Evolutionary conservation across 495 filamentous ascomycete species (phyloP), one percentile per base, ranked within the genome.

Genomic region (Trichocladium uniseriatum): DNA sequence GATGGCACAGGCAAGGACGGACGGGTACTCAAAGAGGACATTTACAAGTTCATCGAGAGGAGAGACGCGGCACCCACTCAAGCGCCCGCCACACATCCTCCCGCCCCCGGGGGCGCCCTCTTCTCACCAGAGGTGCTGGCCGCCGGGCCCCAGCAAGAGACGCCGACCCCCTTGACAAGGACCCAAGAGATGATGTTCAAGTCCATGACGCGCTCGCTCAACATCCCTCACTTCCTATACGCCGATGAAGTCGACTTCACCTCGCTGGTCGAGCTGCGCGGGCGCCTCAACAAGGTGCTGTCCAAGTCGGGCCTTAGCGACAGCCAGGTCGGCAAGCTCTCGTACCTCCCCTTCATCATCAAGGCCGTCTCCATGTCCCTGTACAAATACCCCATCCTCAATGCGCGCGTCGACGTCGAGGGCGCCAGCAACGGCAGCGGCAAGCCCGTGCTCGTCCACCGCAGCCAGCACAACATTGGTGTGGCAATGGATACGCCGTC

Each of bases 111-210:
- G 36, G 58, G 39, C 49, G 35, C 49, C 15, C 45, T 47, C 39
- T 48, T 46, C 1, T 51, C 54, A 15, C 50, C 58, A 14, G 31
- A 22, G n/a, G 42, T 37, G 41, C 29, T 55, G 11, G 19, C 60
- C 21, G 53, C 61, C 6, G 62, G 59, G 11, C 65, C 65, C 18
- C 84, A 88, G 58, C 69, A 72, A 28, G 94, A 97, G 58, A 79
- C 78, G 2, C 64, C 68, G 1, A 67, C 80, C 21, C 69, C 77
- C 45, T 69, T 99, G 16, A 86, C 87, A 4, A 80, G 79, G 21
- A 85, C 87, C 22, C 92, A 97, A 69, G 71, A 76, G 16, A 82
- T 87, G 60, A 99, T 99, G 94, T 96, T 95, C 79, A 95, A 92
- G 66, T 79, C 80, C n/a, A 99, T 99, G 94, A 97, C 91, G 18